Percentiles rank a stretch among this genome's conserved stretches.
These are phyloP conservation scores for Phytophthora melonis DNA, from an alignment of 352 stramenopile genomes.

Conservation along the genomic window DNA sequence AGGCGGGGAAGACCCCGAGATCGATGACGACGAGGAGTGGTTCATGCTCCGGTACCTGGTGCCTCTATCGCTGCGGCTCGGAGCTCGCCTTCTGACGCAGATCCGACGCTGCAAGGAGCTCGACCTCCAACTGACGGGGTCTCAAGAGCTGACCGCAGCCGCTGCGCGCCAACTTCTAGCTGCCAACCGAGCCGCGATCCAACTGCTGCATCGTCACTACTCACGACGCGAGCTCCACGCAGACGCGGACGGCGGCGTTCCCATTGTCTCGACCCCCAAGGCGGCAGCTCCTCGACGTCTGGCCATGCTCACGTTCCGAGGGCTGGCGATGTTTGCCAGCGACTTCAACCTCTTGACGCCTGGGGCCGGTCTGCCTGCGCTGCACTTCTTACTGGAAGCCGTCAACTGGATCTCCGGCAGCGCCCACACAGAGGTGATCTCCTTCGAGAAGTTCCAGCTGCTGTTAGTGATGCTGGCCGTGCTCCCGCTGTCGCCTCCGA, in stretches of 20 bases:
- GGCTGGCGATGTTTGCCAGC: constrained; percentile 50
- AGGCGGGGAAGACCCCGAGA: constrained; percentile 41
- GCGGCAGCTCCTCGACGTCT: constrained; percentile 38
- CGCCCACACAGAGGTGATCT: constrained; percentile 70
- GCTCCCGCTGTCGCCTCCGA: constrained; percentile 29
- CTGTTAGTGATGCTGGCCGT: constrained; percentile 49
- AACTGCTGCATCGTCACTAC: constrained; percentile 69
- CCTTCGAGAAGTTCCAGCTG: constrained; percentile 75
- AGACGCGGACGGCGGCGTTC: constrained; percentile 11
- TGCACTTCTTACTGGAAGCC: constrained; percentile 67
- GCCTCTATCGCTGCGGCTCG: constrained; percentile 57
- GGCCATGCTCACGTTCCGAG: constrained; percentile 68
- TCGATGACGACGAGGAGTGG: constrained; percentile 74
- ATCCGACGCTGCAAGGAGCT: constrained; percentile 69
- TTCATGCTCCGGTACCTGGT: constrained; percentile 68
- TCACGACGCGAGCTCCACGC: constrained; percentile 37
- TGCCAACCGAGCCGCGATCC: constrained; percentile 48
- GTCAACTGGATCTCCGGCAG: constrained; percentile 76
- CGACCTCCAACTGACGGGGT: constrained; percentile 41
- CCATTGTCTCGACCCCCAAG: constrained; percentile 39
- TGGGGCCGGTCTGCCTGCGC: constrained; percentile 33
- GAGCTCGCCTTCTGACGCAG: constrained; percentile 51
- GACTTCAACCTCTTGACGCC: constrained; percentile 60
- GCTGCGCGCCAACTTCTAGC: constrained; percentile 39
- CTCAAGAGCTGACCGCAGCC: constrained; percentile 27